Evolutionary conservation across 306 rosid genomes (phyloP), one percentile per base, ranked within the genome.

Genomic region (Begonia loranthoides): DNA sequence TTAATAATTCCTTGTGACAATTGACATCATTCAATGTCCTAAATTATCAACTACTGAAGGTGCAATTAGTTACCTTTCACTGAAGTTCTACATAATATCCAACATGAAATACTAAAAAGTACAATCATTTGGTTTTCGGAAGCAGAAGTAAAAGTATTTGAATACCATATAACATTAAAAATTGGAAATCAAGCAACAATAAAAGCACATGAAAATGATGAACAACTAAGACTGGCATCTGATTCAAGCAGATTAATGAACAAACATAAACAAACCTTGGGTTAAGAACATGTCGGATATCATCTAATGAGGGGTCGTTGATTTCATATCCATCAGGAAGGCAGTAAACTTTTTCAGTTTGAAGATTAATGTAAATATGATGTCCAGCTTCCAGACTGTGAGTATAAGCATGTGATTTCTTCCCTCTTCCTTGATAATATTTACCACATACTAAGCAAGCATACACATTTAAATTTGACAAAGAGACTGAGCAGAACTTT

Each of bases 291-390:
- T 82, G 80, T n/a, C 97, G 85, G 55, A 90, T 90, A 67, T 85
- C 95, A 68, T 90, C 97, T 51, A 90, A 71, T n/a, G 97, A 90
- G 10, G 97, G 92, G 63, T 90, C 97, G 36, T 83, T 83, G 51
- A 90, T 90, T 72, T 90, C 97, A 70, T 90, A 90, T 63, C 95
- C 94, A 69, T 90, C 97, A 0, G 97, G 97, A 63, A 90, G 97
- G 76, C 97, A 90, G 61, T 78, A 90, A 49, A 90, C 97, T 73
- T 78, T 87, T 78, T 90, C 95, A 2, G 97, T 90, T 40, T 59
- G 87, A 28, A 90, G 95, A 76, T 90, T 90, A 70, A 85, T 80
- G 52, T 78, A 90, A 48, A 90, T 95, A 50, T 90, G 97, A 76
- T 90, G 97, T 22, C 92, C 97, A 10, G 95, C 97, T 74, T 90